Base-by-base conservation (phyloP, 2,329 filamentous ascomycete genomes). In the Achaetomium macrosporum region DNA sequence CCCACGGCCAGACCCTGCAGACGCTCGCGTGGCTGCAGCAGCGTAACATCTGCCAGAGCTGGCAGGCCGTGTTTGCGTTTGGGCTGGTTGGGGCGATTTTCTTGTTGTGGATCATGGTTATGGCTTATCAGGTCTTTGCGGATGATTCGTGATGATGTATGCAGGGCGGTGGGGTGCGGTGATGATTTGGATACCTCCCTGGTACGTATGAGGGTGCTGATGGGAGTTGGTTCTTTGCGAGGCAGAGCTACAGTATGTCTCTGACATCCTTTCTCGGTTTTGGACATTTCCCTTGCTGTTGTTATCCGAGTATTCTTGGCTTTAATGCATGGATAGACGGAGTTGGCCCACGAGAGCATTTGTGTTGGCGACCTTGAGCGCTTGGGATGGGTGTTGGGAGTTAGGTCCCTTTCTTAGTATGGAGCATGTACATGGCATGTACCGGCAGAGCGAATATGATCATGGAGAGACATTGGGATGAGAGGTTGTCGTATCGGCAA, bases 61-160 rank as follows among this genome's bases (percentile, higher is more conserved):
- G 83, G 83, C 77, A 83, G 60, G 75, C 83, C 1, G 79, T 80
- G 1, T 87, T 85, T 66, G 76, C 81, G 1, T 82, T 86, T 64
- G 75, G 75, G 16, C 66, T 87, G 20, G 76, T 83, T 2, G 83
- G 82, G 0, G 71, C 68, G 16, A 68, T 84, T 1, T 85, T 85
- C 58, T 65, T 84, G 54, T 63, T 85, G n/a, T 85, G 82, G 82
- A 80, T 85, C 62, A 84, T 85, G 74, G 71, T 84, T 57, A 84
- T 85, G 77, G 78, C 81, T 11, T 81, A 83, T 60, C 81, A 83
- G 57, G 82, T 85, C 10, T 85, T 82, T 70, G 76, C 63, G 2
- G 63, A 67, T 44, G 62, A 65, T 54, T 37, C 54, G 16, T 60
- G 53, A 53, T 11, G 5, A 17, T 20, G 25, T 15, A 29, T 12